A percentile compares a stretch with the other conserved stretches of the same genome.
Conservation (phyloP, 768 basidiomycete genomes). For the Rhizopogon rudus region DNA sequence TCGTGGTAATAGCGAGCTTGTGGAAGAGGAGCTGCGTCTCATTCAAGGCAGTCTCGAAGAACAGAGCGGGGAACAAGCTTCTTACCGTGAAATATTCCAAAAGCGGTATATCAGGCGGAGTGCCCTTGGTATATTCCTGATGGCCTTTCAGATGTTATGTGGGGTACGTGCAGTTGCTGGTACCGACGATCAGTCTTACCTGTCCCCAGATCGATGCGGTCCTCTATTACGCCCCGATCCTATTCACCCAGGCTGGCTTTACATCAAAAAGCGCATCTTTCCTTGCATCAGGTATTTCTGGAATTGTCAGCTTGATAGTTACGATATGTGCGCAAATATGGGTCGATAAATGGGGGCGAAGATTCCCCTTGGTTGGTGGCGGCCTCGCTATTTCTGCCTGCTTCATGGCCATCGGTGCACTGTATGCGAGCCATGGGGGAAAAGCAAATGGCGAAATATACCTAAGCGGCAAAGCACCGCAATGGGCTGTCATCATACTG, state of each 20-base stretch:
- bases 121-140: constrained; percentile 36
- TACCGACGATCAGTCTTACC: background rate
- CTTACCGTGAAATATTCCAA: constrained; percentile 24
- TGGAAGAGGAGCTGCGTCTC: constrained; percentile 17
- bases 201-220: constrained; percentile 22
- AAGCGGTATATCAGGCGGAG: constrained; percentile 29
- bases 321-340: constrained; percentile 35
- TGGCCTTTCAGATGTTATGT: constrained; percentile 38
- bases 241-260: constrained; percentile 50
- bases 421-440: constrained; percentile 39
- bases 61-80: constrained; percentile 12
- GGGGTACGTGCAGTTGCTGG: constrained; percentile 13
- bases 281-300: constrained; percentile 46
- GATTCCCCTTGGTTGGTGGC: constrained; percentile 35
- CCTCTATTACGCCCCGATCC: constrained; percentile 38
- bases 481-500: constrained; percentile 39
- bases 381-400: constrained; percentile 33
- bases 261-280: constrained; percentile 41
- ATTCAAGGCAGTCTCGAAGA: constrained; percentile 20
- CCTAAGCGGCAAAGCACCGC: constrained; percentile 14
- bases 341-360: constrained; percentile 35
- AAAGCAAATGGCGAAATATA: constrained; percentile 17
- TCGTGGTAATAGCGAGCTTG: constrained; percentile 5
- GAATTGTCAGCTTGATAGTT: constrained; percentile 36
- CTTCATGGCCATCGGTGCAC: constrained; percentile 37